Evolutionary conservation across 2,329 filamentous ascomycete species (phyloP), one percentile per base, ranked within the genome.

Genomic region (Thermothelomyces thermophilus): DNA sequence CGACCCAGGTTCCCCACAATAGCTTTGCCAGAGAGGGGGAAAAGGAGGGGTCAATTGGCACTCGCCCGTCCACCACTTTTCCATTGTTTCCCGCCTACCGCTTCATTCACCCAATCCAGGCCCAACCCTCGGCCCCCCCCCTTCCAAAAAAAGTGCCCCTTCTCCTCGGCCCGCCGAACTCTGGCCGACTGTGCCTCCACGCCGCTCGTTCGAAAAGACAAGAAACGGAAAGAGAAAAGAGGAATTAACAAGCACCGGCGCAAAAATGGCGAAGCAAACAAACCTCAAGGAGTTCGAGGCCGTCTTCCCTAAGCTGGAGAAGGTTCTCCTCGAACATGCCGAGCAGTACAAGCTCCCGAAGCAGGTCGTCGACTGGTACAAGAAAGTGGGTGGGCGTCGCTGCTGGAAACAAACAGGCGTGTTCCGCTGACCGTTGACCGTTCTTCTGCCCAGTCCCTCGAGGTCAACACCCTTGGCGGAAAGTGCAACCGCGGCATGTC

Each of bases 401-500:
- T 22, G 2, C 30, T 17, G 26, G 26, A 8, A 24, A 19, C 10
- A 26, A 40, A 20, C 37, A 9, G 9, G 5, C 24, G 9, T 26
- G 24, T 5, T 10, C 8, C 16, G 20, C 50, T 53, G 42, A 51
- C 48, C 26, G 16, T 19, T 20, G 20, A 31, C 33, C 36, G 11
- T 22, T 34, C 19, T 37, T 19, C 35, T 17, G 40, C 44, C 46
- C 62, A 96, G 89, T 85, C 79, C 55, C 79, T 97, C 63, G 80
- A 90, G 66, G 78, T 82, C 73, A 98, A 98, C 73, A 82, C 88
- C 6, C 74, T 93, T 47, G 93, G 93, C 61, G 93, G 93, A 66
- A 98, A 98, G 77, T 95, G 90, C 76, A 98, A 98, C 75, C 89
- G 93, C 65, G 93, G 93, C 73, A 94, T 98, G 82, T 97, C 90